These are phyloP conservation scores for Colletotrichum musae DNA, from an alignment of 2,329 filamentous ascomycete genomes.

Conservation along the genomic window DNA sequence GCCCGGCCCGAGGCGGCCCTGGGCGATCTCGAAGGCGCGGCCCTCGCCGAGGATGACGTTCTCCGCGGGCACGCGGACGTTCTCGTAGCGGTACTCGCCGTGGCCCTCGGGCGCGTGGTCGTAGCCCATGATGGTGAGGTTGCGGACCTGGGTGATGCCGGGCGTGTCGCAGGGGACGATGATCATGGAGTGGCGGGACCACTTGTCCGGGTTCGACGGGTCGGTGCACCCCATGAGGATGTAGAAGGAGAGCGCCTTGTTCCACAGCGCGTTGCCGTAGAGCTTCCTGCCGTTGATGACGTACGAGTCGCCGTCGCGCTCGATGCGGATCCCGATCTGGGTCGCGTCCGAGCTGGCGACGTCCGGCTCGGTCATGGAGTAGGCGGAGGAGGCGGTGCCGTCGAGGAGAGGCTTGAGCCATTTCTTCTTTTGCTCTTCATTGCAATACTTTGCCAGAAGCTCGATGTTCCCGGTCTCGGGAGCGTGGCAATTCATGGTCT, in stretches of 20 bases:
- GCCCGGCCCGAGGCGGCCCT: conserved; percentile 94
- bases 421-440: conserved; percentile 84
- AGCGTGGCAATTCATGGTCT: conserved; percentile 86
- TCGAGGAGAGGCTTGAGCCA: conserved; percentile 88
- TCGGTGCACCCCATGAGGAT: conserved; percentile 97
- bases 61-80: conserved; percentile 86
- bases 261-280: conserved; percentile 41
- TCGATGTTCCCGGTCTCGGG: conserved; percentile 98
- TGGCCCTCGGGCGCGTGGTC: conserved; percentile 98
- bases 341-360: conserved; percentile 92
- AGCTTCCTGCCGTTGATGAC: conserved; percentile 82
- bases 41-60: conserved; percentile 96
- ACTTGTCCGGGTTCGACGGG: conserved; percentile 79
- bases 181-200: conserved; percentile 93
- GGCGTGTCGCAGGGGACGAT: conserved; percentile 85
- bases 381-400: conserved; percentile 88
- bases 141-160: conserved; percentile 92
- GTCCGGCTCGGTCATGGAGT: conserved; percentile 94
- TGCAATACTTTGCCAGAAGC: conserved; percentile 91
- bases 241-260: conserved; percentile 75
- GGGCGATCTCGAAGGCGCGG: conserved; percentile 97
- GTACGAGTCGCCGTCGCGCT: conserved; percentile 86
- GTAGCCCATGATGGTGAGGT: conserved; percentile 94
- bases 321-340: conserved; percentile 90
- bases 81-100: conserved; percentile 89